Evolutionary conservation across 257 asterid species (phyloP).

Genomic region (Scutellaria baicalensis): DNA sequence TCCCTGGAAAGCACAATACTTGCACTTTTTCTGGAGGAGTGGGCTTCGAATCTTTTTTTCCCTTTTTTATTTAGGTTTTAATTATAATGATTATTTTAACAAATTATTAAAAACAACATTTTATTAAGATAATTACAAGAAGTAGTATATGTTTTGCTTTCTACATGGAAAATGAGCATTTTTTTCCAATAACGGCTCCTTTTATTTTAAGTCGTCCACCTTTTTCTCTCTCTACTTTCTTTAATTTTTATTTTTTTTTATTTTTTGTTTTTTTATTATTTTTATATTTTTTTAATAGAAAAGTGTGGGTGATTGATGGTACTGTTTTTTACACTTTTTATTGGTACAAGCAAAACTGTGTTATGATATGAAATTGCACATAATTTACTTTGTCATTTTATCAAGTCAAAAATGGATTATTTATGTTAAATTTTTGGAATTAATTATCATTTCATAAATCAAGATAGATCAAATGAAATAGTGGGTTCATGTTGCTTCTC

Average conservation of each 20-base stretch:
- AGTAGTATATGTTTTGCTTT: too few relatives aligned
- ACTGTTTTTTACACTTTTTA: too few relatives aligned
- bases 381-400: too few relatives aligned
- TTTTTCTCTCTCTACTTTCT: neutral
- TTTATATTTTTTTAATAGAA: too few relatives aligned
- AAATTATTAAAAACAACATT: neutral
- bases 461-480: neutral
- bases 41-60: neutral
- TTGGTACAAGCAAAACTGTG: too few relatives aligned
- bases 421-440: too few relatives aligned
- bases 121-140: neutral
- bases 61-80: neutral
- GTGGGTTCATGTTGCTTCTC: neutral
- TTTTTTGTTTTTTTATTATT: too few relatives aligned
- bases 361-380: too few relatives aligned
- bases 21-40: neutral
- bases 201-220: neutral
- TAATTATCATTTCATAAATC: too few relatives aligned
- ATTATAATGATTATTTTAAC: neutral
- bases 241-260: neutral
- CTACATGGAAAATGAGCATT: too few relatives aligned
- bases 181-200: constrained; percentile 38
- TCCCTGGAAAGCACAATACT: constrained; percentile 16
- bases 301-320: neutral
- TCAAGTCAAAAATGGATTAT: too few relatives aligned